phyloP scores from a whole-genome alignment of 2,329 filamentous ascomycete species.

The Alternaria novae-zelandiae region DNA sequence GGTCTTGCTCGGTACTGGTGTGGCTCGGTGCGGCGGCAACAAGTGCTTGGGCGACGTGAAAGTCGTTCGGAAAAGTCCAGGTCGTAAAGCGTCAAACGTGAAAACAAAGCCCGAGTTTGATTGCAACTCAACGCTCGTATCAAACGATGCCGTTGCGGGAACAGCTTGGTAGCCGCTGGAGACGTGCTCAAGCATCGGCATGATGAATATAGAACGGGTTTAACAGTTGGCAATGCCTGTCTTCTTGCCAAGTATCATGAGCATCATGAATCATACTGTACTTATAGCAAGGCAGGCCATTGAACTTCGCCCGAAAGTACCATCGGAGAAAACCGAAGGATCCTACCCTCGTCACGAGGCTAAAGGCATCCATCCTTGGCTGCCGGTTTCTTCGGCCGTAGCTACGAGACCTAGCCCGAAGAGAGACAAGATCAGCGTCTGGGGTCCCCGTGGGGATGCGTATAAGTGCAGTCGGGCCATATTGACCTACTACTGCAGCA shows the following conservation, averaged over 20 bases:
- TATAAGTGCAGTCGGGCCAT: constrained; percentile 15
- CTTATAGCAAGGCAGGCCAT: constrained; percentile 8
- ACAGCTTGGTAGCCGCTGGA: constrained; percentile 43
- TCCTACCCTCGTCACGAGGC: background rate
- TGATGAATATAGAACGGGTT: constrained; percentile 27
- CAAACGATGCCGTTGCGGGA: constrained; percentile 22
- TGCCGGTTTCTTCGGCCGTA: constrained; percentile 21
- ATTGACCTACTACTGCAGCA: constrained; percentile 14
- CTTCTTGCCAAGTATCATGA: background rate
- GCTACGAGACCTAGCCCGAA: background rate
- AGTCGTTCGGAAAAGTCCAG: constrained; percentile 71
- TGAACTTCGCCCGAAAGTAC: background rate
- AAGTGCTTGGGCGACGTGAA: constrained; percentile 69
- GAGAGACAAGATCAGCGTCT: constrained; percentile 14
- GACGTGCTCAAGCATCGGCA: constrained; percentile 59
- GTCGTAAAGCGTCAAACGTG: constrained; percentile 66
- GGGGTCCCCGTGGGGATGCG: constrained; percentile 37
- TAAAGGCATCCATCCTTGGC: background rate
- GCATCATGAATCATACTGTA: background rate
- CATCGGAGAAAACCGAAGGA: background rate
- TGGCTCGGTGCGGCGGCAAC: constrained; percentile 69
- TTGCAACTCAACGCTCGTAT: constrained; percentile 50
- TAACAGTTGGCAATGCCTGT: background rate
- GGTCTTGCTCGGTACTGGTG: constrained; percentile 53
- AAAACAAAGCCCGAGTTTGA: constrained; percentile 61